A percentile compares a stretch with the other conserved stretches of the same genome.
Evolutionary conservation across 352 stramenopile species (phyloP).

Genomic region (Phytopythium kandeliae): DNA sequence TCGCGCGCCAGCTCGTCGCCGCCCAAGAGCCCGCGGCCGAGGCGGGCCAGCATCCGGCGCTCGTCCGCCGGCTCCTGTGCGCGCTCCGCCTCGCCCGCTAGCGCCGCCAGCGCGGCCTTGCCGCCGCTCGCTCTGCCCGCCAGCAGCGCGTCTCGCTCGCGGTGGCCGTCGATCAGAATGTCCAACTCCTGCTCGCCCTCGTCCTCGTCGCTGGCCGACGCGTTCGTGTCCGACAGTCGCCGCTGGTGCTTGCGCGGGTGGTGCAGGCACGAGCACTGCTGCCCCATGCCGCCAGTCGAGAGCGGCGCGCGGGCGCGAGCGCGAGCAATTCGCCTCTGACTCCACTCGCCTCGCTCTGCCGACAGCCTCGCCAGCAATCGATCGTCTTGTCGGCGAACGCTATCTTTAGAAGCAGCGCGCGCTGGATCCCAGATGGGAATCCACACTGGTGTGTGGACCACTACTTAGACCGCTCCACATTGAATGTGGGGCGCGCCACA

Average conservation of each 20-base stretch:
- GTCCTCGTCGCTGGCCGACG: conserved; percentile 17
- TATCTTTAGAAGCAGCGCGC: too few relatives aligned
- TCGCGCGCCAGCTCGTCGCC: conserved; percentile 7
- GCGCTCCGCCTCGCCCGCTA: conserved; percentile 6
- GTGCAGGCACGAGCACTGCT: conserved; percentile 73
- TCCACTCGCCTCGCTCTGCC: too few relatives aligned
- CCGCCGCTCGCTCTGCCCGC: conserved; percentile 3
- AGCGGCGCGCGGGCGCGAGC: not conserved
- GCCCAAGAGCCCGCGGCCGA: conserved; percentile 20
- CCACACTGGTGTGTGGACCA: not conserved
- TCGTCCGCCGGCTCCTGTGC: conserved; percentile 19
- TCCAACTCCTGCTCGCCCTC: conserved; percentile 22
- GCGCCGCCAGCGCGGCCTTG: conserved; percentile 17
- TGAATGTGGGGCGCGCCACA: not conserved
- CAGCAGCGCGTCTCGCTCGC: not conserved
- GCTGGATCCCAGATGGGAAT: not conserved
- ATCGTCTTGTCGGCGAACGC: too few relatives aligned
- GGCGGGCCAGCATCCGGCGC: conserved; percentile 15
- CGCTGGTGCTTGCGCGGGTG: conserved; percentile 54
- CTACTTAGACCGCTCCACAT: too few relatives aligned
- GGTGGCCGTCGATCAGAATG: conserved; percentile 34
- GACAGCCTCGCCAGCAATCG: conserved; percentile 4
- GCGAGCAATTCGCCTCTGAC: too few relatives aligned
- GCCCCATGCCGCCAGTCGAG: conserved; percentile 37
- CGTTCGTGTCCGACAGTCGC: conserved; percentile 41